Percentiles rank a stretch among this genome's conserved stretches.
These are phyloP conservation scores for Globisporangium cylindrosporum DNA, from an alignment of 352 stramenopile genomes.

Conservation along the genomic window DNA sequence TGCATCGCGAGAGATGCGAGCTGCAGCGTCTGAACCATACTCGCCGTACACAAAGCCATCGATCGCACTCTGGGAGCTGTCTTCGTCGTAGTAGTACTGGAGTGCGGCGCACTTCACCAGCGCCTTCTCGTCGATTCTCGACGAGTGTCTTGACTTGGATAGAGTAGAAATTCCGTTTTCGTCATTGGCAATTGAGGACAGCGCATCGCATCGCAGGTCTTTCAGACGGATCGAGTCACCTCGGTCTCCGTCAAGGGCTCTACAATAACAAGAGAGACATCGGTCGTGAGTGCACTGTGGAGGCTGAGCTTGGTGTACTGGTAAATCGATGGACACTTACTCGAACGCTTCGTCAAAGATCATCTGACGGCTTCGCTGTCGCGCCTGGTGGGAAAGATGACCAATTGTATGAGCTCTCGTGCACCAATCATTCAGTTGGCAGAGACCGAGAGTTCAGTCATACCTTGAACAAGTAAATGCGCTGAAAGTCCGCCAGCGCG, in stretches of 20 bases:
- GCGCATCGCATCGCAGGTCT: conserved; percentile 13
- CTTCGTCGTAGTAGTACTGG: conserved; percentile 29
- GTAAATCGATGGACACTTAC: conserved; percentile 10
- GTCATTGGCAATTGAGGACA: not conserved
- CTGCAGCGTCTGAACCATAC: not conserved
- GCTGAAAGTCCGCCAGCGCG: conserved; percentile 35
- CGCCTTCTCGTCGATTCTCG: conserved; percentile 14
- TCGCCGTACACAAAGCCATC: conserved; percentile 2
- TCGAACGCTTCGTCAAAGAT: conserved; percentile 33
- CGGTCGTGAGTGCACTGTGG: not conserved
- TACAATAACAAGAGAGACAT: conserved; percentile 1
- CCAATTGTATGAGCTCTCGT: not conserved
- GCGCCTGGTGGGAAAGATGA: conserved; percentile 11
- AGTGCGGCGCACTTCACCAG: conserved; percentile 22
- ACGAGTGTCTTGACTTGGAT: not conserved
- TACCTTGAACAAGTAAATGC: conserved; percentile 43
- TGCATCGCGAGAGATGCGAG: conserved; percentile 6
- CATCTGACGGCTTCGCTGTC: conserved; percentile 22
- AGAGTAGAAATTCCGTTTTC: not conserved
- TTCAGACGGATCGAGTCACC: conserved; percentile 17
- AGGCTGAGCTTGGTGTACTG: too few species aligned
- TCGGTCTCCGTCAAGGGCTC: conserved; percentile 16
- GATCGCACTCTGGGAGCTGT: not conserved
- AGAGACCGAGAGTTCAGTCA: not conserved
- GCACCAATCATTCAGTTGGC: not conserved